These are phyloP conservation scores for Aureobasidium sp. DNA, from an alignment of 2,329 filamentous ascomycete species.

Conservation along the genomic window DNA sequence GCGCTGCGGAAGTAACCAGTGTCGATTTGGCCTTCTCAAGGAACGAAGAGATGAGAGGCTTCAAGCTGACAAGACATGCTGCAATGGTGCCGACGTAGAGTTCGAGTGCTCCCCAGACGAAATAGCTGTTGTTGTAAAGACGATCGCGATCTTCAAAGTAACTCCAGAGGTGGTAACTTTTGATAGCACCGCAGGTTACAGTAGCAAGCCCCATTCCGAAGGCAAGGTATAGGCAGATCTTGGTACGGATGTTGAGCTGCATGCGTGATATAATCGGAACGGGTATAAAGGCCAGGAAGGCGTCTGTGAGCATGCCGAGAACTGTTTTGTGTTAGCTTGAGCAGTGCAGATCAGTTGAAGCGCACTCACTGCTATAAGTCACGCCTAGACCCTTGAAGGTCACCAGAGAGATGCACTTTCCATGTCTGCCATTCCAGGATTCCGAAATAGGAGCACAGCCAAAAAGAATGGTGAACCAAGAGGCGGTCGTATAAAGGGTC, in stretches of 20 bases:
- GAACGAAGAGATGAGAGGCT: conserved; percentile 29
- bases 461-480: conserved; percentile 39
- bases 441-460: conserved; percentile 38
- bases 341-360: neutral
- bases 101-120: conserved; percentile 38
- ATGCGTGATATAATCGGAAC: conserved; percentile 36
- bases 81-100: conserved; percentile 37
- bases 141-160: conserved; percentile 29
- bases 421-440: conserved; percentile 32
- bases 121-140: conserved; percentile 31
- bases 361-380: conserved; percentile 34
- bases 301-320: conserved; percentile 32
- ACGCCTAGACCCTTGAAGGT: conserved; percentile 38
- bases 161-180: conserved; percentile 30
- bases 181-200: conserved; percentile 35
- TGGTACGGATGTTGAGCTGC: conserved; percentile 34
- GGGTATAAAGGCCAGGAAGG: conserved; percentile 33
- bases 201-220: conserved; percentile 34
- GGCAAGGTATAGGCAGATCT: conserved; percentile 28
- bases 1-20: neutral
- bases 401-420: conserved; percentile 33
- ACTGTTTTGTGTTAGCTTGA: conserved; percentile 16
- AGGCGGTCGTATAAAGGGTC: conserved; percentile 33
- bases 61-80: conserved; percentile 35
- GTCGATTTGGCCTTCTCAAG: conserved; percentile 24